A percentile compares a stretch with the other conserved stretches of the same genome.
Evolutionary conservation across 345 rosid species (phyloP).

Genomic region (Salix purpurea): DNA sequence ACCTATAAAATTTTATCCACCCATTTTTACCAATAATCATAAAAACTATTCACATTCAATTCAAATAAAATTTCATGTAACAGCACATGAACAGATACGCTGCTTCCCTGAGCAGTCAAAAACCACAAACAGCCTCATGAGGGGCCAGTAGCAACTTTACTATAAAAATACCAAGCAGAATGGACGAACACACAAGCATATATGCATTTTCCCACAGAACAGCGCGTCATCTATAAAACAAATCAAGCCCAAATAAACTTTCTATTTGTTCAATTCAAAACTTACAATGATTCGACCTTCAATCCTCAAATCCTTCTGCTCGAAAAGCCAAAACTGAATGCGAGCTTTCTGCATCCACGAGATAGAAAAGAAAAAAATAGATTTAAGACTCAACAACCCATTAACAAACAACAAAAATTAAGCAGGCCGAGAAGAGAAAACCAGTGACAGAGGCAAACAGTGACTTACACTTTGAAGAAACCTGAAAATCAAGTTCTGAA

Average conservation of each 20-base stretch:
- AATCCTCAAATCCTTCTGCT: conserved; percentile 89
- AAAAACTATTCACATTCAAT: no score
- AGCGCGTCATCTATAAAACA: neutral
- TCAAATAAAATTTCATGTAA: no score
- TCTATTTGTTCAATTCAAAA: neutral
- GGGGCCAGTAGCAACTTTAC: neutral
- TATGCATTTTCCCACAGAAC: no score
- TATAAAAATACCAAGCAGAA: neutral
- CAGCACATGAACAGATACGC: neutral
- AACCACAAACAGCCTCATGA: neutral
- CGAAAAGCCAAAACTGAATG: conserved; percentile 96
- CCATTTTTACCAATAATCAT: no score
- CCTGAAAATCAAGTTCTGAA: conserved; percentile 90
- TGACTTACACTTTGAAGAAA: conserved; percentile 84
- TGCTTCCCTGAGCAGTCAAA: neutral
- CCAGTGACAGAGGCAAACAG: neutral
- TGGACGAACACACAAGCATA: neutral
- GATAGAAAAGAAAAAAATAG: neutral
- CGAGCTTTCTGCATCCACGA: conserved; percentile 68
- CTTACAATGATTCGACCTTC: conserved; percentile 74
- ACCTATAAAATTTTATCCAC: neutral
- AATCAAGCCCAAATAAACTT: neutral
- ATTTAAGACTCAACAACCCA: neutral
- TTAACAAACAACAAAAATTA: neutral
- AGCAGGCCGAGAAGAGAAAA: neutral